Conservation (phyloP, 257 asterid genomes). For the Solanum dulcamara region DNA sequence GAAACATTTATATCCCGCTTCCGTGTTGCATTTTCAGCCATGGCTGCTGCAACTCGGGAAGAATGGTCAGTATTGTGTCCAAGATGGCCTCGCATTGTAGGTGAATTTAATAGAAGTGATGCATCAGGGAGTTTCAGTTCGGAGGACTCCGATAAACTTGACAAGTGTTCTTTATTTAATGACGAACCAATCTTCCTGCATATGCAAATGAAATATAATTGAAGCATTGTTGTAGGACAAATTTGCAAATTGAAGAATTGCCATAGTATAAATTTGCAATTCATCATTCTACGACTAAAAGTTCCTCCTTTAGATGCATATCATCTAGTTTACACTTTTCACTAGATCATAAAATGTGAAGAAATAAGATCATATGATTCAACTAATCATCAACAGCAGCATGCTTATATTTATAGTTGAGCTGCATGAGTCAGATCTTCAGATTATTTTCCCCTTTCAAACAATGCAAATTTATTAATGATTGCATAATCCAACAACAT, state of each 20-base stretch:
- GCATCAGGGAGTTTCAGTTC: conserved; percentile 71
- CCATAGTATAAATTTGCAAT: not conserved
- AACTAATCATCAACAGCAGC: not conserved
- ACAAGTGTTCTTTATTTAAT: conserved; percentile 12
- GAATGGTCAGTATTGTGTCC: conserved; percentile 39
- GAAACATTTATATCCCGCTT: conserved; percentile 51
- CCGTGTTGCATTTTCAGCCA: conserved; percentile 60
- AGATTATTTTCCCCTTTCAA: not conserved
- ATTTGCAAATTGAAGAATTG: not conserved
- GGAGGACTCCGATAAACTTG: conserved; percentile 20
- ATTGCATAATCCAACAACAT: not conserved
- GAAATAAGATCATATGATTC: not conserved
- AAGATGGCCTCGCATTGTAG: conserved; percentile 30
- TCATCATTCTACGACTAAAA: not conserved
- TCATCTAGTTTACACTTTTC: not conserved
- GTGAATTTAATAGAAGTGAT: conserved; percentile 58
- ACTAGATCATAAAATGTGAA: not conserved
- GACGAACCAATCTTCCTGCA: conserved; percentile 20
- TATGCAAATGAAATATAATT: not conserved
- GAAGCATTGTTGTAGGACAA: not conserved
- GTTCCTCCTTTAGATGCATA: not conserved
- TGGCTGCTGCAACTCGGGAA: conserved; percentile 78
- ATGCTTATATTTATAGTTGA: not conserved
- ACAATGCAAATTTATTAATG: not conserved
- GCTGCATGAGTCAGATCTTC: not conserved